phyloP scores from a whole-genome alignment of 371 early-diverging fungal genomes.

The Actinomucor elegans region DNA sequence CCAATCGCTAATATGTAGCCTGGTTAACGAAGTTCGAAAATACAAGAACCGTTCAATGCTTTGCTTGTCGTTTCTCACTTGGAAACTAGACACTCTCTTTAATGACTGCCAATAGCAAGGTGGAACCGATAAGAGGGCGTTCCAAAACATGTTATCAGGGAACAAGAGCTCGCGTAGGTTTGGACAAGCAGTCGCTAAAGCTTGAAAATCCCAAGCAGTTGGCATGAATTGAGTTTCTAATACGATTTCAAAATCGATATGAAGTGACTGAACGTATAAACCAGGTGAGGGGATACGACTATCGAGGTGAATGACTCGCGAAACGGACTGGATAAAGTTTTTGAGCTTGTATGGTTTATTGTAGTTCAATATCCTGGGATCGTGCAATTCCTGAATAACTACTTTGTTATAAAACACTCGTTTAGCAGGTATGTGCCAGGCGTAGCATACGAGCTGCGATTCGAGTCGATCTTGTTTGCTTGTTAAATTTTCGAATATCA shows the following conservation, averaged over 20 bases:
- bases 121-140: background rate
- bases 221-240: slow-evolving; percentile 12
- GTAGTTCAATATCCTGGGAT: background rate
- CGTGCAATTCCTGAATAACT: background rate
- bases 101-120: background rate
- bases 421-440: slow-evolving; percentile 14
- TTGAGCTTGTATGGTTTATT: background rate
- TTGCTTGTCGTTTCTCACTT: background rate
- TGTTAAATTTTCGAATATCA: slow-evolving; percentile 1
- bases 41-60: background rate
- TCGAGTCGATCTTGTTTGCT: slow-evolving; percentile 3
- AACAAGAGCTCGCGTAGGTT: slow-evolving; percentile 3
- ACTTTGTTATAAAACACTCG: slow-evolving; percentile 3
- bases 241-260: slow-evolving; percentile 3
- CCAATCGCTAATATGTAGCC: slow-evolving; percentile 1
- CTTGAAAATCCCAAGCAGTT: slow-evolving; percentile 7
- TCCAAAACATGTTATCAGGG: slow-evolving; percentile 16
- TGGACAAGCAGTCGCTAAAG: slow-evolving; percentile 7
- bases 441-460: slow-evolving; percentile 2
- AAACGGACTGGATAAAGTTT: background rate
- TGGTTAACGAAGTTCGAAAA: background rate
- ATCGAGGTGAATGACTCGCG: too few relatives aligned
- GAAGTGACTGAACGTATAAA: background rate
- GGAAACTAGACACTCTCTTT: background rate
- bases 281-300: background rate